These are phyloP conservation scores for Blastobotrys raffinosifermentans DNA, from an alignment of 1,139 yeast species.

Conservation along the genomic window DNA sequence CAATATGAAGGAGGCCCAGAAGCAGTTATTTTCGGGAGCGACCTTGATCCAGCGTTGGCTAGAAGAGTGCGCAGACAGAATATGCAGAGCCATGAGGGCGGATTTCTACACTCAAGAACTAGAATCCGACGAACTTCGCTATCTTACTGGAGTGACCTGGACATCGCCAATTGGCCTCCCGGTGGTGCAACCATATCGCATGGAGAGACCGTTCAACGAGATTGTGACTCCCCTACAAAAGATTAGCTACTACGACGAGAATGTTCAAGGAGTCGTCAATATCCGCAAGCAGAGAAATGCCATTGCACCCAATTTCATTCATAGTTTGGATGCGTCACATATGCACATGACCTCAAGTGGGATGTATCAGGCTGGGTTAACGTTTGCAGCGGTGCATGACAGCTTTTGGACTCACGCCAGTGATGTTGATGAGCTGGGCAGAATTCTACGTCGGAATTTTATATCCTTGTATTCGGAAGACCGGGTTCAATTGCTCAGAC, in stretches of 20 bases:
- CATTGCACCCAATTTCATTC: slow-evolving; percentile 89
- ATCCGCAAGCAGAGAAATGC: slow-evolving; percentile 78
- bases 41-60: slow-evolving; percentile 90
- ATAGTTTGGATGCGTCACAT: slow-evolving; percentile 90
- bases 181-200: slow-evolving; percentile 88
- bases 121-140: slow-evolving; percentile 14
- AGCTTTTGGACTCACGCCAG: slow-evolving; percentile 95
- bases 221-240: slow-evolving; percentile 74
- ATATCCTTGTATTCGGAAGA: slow-evolving; percentile 59
- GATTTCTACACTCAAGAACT: slow-evolving; percentile 17
- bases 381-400: slow-evolving; percentile 94
- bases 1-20: slow-evolving; percentile 68
- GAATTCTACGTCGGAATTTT: slow-evolving; percentile 64
- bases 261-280: slow-evolving; percentile 65
- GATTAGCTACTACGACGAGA: slow-evolving; percentile 70
- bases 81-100: slow-evolving; percentile 49
- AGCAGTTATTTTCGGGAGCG: slow-evolving; percentile 78
- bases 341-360: slow-evolving; percentile 79
- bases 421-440: slow-evolving; percentile 63
- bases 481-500: slow-evolving; percentile 54
- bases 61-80: slow-evolving; percentile 68
- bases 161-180: slow-evolving; percentile 86
- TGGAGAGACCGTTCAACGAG: slow-evolving; percentile 45
- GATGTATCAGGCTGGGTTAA: slow-evolving; percentile 34
- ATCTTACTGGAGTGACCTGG: slow-evolving; percentile 81